Conservation (phyloP, 116 monocot genomes). For the Phalaenopsis hybrid region DNA sequence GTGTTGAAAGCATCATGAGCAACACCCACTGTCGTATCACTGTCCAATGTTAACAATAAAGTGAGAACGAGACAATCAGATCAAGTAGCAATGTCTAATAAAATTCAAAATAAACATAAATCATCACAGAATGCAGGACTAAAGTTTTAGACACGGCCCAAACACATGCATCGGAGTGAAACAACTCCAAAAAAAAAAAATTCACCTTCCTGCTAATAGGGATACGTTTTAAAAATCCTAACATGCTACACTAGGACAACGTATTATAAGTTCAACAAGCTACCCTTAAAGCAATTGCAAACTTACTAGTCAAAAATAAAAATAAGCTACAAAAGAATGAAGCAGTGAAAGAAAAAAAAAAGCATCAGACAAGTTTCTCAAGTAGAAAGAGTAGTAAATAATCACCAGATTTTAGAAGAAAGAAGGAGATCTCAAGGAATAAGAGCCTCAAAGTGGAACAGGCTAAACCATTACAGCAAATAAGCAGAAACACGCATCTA, state of each 20-base stretch:
- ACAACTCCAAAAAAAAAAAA: background rate
- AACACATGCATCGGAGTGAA: background rate
- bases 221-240: background rate
- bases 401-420: background rate
- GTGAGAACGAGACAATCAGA: background rate
- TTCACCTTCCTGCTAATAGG: background rate
- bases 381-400: background rate
- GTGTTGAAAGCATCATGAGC: constrained; percentile 62
- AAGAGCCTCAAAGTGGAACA: background rate
- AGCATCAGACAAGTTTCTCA: background rate
- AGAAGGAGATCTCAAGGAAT: background rate
- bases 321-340: no score
- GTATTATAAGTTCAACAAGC: background rate
- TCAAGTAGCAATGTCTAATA: background rate
- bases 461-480: background rate
- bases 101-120: background rate
- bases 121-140: background rate
- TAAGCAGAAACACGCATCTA: background rate
- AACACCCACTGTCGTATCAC: constrained; percentile 41
- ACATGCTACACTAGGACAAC: background rate
- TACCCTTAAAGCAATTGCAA: no score
- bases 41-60: constrained; percentile 3
- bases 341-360: background rate
- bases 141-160: background rate
- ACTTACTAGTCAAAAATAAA: no score